A percentile compares a stretch with the other conserved stretches of the same genome.
Evolutionary conservation across 495 filamentous ascomycete genomes (phyloP).

Genomic region (Aspergillus affinis): DNA sequence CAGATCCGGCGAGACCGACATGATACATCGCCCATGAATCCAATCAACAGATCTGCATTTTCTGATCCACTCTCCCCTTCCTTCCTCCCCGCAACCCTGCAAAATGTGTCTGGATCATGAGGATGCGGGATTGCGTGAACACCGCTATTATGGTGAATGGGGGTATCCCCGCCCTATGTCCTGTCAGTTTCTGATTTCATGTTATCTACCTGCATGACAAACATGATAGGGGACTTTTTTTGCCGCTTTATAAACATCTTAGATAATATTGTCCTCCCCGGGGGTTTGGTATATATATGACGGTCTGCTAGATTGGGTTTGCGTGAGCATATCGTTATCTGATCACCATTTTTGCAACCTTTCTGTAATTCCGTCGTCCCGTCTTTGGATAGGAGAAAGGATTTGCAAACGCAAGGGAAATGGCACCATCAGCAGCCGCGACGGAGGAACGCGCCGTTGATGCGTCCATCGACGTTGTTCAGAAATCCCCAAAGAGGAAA

Average conservation of each 20-base stretch:
- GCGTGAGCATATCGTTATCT: no score
- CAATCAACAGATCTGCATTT: no score
- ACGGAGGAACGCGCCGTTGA: slow-evolving; percentile 19
- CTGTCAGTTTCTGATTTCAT: background rate
- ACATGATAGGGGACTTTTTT: no score
- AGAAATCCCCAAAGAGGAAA: slow-evolving; percentile 29
- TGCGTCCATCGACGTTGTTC: slow-evolving; percentile 16
- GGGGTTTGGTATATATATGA: no score
- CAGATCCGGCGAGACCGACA: no score
- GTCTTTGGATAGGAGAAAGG: background rate
- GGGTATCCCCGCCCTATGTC: background rate
- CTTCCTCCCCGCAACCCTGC: background rate
- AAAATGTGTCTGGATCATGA: background rate
- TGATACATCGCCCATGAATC: no score
- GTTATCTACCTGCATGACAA: background rate
- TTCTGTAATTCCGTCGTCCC: no score
- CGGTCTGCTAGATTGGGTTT: no score
- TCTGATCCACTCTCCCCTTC: background rate
- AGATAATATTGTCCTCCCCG: no score
- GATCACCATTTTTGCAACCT: no score
- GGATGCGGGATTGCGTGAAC: slow-evolving; percentile 12
- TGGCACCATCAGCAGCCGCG: slow-evolving; percentile 17
- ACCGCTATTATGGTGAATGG: slow-evolving; percentile 14
- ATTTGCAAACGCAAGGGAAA: background rate
- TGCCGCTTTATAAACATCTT: no score